Percentiles rank a stretch among this genome's conserved stretches.
These are phyloP conservation scores for Claviceps maximensis DNA, from an alignment of 2,329 filamentous ascomycete genomes.

Conservation along the genomic window DNA sequence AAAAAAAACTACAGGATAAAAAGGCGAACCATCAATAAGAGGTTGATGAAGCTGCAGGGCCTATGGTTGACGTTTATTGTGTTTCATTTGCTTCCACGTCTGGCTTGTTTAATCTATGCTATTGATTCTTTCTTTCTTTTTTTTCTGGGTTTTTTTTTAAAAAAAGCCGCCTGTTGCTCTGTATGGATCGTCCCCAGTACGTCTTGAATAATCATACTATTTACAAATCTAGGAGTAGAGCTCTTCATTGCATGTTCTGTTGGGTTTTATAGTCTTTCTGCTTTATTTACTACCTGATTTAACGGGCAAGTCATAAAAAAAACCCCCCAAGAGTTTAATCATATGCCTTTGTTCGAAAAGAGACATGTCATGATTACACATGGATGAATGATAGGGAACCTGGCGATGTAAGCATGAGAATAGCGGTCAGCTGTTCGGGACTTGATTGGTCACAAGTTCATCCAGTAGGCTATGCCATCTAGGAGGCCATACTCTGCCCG, in stretches of 20 bases:
- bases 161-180: too few species aligned
- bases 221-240: too few species aligned
- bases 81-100: neutral
- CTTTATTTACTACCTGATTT: too few species aligned
- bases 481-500: too few species aligned
- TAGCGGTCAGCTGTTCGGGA: neutral
- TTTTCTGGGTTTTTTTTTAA: too few species aligned
- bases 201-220: neutral
- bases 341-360: neutral
- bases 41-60: constrained; percentile 3
- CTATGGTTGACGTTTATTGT: constrained; percentile 4
- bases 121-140: too few species aligned
- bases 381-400: neutral
- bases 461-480: too few species aligned
- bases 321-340: neutral
- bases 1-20: constrained; percentile 1
- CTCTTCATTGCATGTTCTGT: too few species aligned
- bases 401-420: neutral
- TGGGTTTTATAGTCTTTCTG: too few species aligned
- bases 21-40: neutral
- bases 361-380: neutral
- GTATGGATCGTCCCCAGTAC: too few species aligned
- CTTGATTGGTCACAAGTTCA: neutral
- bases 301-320: too few species aligned
- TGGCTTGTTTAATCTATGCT: neutral